Conservation (phyloP, 768 basidiomycete genomes). For the Russula dissimulans region DNA sequence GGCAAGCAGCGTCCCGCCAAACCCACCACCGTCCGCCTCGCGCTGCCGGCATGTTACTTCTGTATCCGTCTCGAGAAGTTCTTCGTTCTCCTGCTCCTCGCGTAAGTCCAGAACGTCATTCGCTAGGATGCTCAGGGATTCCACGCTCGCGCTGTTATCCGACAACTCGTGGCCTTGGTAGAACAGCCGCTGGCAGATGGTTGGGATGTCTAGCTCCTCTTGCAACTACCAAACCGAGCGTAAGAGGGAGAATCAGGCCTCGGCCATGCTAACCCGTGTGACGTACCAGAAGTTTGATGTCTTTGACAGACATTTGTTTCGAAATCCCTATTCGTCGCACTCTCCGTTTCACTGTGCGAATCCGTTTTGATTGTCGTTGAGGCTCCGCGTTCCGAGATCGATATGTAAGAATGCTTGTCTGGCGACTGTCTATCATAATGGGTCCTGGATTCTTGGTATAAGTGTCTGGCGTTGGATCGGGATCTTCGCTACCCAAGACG, state of each 20-base stretch:
- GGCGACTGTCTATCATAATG: conserved; percentile 5
- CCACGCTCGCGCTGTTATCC: conserved; percentile 45
- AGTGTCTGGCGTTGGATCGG: conserved; percentile 23
- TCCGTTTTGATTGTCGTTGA: conserved; percentile 58
- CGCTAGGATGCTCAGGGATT: conserved; percentile 45
- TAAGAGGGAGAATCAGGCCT: background rate
- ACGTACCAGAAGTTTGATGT: conserved; percentile 65
- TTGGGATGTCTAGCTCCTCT: conserved; percentile 53
- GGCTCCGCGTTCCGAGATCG: conserved; percentile 35
- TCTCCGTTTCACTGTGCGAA: conserved; percentile 46
- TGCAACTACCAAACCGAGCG: conserved; percentile 39
- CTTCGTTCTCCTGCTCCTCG: conserved; percentile 52
- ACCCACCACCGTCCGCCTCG: conserved; percentile 55
- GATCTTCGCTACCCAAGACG: conserved; percentile 29
- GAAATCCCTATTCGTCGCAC: conserved; percentile 46
- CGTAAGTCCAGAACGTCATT: conserved; percentile 60
- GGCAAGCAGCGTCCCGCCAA: conserved; percentile 64
- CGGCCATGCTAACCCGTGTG: background rate
- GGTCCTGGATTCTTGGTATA: conserved; percentile 22
- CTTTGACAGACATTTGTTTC: conserved; percentile 64
- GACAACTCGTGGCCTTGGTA: conserved; percentile 52
- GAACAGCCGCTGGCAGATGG: conserved; percentile 67
- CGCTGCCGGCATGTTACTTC: conserved; percentile 33
- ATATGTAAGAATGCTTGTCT: conserved; percentile 25
- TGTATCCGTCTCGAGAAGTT: conserved; percentile 39